Conservation (phyloP, 441 rosid genomes). For the Sinapis alba region DNA sequence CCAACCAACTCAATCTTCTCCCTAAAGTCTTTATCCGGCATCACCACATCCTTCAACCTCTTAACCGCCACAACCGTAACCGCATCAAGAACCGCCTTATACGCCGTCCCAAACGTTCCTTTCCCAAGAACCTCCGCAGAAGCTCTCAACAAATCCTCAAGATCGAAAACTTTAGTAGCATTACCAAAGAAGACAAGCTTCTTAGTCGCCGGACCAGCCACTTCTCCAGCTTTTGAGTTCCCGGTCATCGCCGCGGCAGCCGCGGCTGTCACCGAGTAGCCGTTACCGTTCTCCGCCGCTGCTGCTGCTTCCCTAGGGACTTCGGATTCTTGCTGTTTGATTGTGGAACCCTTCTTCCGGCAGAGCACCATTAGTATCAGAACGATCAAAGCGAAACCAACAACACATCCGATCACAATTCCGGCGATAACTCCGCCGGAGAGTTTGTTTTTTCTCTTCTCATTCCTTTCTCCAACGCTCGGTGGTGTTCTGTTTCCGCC, state of each 20-base stretch:
- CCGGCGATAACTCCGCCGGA: constrained; percentile 89
- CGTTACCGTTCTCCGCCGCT: constrained; percentile 44
- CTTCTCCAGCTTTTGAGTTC: constrained; percentile 45
- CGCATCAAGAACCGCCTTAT: constrained; percentile 73
- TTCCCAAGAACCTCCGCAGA: constrained; percentile 95
- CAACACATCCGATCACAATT: constrained; percentile 68
- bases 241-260: constrained; percentile 79
- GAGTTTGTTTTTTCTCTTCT: constrained; percentile 44
- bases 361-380: constrained; percentile 58
- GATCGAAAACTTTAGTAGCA: constrained; percentile 60
- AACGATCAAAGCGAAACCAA: constrained; percentile 54
- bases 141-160: constrained; percentile 86
- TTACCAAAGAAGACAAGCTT: constrained; percentile 75
- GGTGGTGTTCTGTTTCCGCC: constrained; percentile 30
- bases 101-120: constrained; percentile 90
- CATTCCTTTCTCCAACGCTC: not conserved
- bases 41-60: constrained; percentile 76
- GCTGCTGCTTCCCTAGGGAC: constrained; percentile 33
- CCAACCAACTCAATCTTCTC: constrained; percentile 81
- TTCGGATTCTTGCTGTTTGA: constrained; percentile 52
- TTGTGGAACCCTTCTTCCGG: constrained; percentile 55
- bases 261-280: constrained; percentile 65
- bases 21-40: constrained; percentile 67
- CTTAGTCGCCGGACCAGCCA: constrained; percentile 41
- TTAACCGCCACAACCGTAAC: constrained; percentile 85